Evolutionary conservation across 257 asterid species (phyloP).

Genomic region (Paraleonurus japonicus): DNA sequence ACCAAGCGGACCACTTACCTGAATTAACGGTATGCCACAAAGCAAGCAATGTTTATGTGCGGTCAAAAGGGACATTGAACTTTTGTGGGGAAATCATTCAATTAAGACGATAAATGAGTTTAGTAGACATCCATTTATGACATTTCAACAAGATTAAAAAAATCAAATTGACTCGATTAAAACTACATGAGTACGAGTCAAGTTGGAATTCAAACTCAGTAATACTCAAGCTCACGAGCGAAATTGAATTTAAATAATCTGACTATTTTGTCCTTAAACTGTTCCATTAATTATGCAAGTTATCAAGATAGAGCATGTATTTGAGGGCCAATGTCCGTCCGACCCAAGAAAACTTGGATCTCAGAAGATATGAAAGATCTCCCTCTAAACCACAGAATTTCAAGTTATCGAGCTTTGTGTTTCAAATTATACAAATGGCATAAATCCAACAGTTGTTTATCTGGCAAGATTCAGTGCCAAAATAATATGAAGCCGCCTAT

Average conservation of each 20-base stretch:
- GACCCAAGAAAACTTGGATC: no score
- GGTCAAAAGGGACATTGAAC: not conserved
- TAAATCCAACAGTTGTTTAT: not conserved
- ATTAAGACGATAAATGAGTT: not conserved
- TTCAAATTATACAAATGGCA: not conserved
- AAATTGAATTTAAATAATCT: no score
- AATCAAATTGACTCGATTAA: not conserved
- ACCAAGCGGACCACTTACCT: conserved; percentile 29
- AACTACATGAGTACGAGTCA: no score
- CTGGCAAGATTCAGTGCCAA: not conserved
- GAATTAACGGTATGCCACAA: conserved; percentile 42
- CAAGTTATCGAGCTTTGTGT: not conserved
- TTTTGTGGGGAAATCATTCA: not conserved
- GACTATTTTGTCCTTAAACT: no score
- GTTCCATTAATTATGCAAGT: no score
- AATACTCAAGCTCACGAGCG: not conserved
- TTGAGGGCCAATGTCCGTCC: no score
- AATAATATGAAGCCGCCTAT: not conserved
- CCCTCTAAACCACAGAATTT: no score
- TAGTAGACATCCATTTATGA: not conserved
- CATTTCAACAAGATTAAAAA: not conserved
- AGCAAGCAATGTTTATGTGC: not conserved
- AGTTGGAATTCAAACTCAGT: no score
- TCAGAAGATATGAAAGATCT: no score
- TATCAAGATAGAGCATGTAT: no score